Evolutionary conservation across 371 early-diverging fungal species (phyloP), one percentile per base, ranked within the genome.

Genomic region (Syncephalastrum racemosum): DNA sequence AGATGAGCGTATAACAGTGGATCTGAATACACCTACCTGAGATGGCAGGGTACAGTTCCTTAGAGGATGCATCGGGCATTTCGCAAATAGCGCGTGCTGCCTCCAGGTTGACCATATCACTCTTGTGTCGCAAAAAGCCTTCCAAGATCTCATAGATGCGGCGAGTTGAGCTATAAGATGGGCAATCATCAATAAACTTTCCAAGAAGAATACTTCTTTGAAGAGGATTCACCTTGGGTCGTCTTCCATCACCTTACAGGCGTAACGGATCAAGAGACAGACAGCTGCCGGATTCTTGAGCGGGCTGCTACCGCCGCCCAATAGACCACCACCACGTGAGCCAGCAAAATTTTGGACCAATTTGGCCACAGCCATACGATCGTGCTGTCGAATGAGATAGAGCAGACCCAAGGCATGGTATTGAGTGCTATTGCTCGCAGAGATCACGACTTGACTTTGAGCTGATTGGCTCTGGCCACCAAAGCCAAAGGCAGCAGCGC

Each of bases 51-150:
- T 92, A 90, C 27, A 98, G 75, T 66, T 95, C 93, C 70, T 93
- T 91, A 50, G 75, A 68, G 3, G 90, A 88, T 1, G 91, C 90
- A 55, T 90, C 89, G 36, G 79, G 79, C 71, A 97, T 85, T 52
- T 90, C 86, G 73, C 96, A 97, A 66, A 96, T 93, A 4, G 97
- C 97, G 53, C 95, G 91, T 31, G 98, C 97, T n/a, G 98, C 97
- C 74, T 97, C 99, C 56, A 94, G 82, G 50, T 91, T 91, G 51
- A 99, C 98, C 92, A 98, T 95, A 62, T 99, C 97, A 62, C 90
- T 92, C 75, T 93, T 90, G 73, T 97, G 95, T 60, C 93, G 77
- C 54, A 97, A 79, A 87, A 89, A 96, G 22, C 87, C 90, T 70
- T 97, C 95, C 62, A 98, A 76, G 60, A 90, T 63, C 47, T 90